Evolutionary conservation across 768 basidiomycete species (phyloP), one percentile per base, ranked within the genome.

Genomic region (Pleurotus ostreatus): DNA sequence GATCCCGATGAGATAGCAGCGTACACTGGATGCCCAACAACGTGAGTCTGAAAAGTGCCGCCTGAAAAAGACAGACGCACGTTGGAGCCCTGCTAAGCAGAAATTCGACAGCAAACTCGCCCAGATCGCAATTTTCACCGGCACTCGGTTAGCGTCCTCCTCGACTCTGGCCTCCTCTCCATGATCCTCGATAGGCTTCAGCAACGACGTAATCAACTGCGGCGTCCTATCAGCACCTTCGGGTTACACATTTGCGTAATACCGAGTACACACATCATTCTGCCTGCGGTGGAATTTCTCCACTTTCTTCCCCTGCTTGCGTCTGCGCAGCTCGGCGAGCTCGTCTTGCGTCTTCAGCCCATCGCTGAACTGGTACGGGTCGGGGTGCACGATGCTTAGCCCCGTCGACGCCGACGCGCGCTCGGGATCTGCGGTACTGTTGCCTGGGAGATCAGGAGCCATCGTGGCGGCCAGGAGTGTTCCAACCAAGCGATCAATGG

Each of bases 111-210:
- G 64, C 16, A 98, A 76, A 63, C 89, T 92, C 11, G 86, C 85
- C 71, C 84, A 90, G 40, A 97, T 72, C 2, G 95, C 95, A 39
- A 94, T 87, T 71, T 88, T 90, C 60, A 97, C 84, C 13, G 86
- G 77, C 47, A 90, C 62, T 15, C 88, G 85, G 38, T 80, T 74
- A 30, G 78, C 77, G 38, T 87, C 82, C 66, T 87, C 87, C 30
- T 84, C 82, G 9, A 79, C 76, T 57, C 76, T 80, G 12, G 93
- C 93, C 62, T 95, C 91, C 51, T 83, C 80, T 0, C 92, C 92
- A 64, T 94, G 89, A 37, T 87, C 85, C 25, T 92, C 89, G 81
- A 98, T 88, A 0, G 93, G 83, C 69, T 95, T 97, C 40, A 98
- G 78, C 58, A 97, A 71, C 18, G 83, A 80, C 16, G 72, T 67